phyloP scores from a whole-genome alignment of 2,329 filamentous ascomycete species.

The Nothophoma quercina region DNA sequence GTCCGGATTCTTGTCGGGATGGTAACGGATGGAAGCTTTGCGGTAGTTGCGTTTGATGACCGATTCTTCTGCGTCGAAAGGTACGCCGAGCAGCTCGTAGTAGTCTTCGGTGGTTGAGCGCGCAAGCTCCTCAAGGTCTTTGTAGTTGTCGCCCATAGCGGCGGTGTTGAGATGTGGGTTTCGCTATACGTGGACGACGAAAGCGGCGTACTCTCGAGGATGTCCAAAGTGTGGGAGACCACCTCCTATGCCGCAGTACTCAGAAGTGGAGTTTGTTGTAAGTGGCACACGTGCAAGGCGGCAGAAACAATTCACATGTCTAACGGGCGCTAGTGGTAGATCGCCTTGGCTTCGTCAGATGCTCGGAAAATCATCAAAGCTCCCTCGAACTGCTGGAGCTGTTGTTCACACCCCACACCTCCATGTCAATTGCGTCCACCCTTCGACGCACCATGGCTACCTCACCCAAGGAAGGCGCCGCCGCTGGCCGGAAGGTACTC shows the following conservation, averaged over 20 bases:
- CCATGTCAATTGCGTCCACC: slow-evolving; percentile 32
- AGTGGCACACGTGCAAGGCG: slow-evolving; percentile 14
- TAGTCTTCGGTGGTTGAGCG: slow-evolving; percentile 65
- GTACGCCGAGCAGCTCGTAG: slow-evolving; percentile 76
- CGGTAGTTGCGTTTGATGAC: slow-evolving; percentile 86
- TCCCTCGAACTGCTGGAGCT: slow-evolving; percentile 9
- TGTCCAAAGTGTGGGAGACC: no score
- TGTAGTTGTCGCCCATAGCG: slow-evolving; percentile 47
- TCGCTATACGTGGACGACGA: background rate
- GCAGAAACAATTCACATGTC: slow-evolving; percentile 23
- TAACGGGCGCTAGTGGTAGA: no score
- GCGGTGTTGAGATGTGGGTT: background rate
- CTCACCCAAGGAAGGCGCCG: slow-evolving; percentile 28
- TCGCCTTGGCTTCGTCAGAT: slow-evolving; percentile 19
- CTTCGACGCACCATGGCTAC: slow-evolving; percentile 37
- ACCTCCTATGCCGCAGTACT: no score
- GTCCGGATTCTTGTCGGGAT: slow-evolving; percentile 84
- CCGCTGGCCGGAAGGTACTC: slow-evolving; percentile 55
- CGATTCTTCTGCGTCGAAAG: slow-evolving; percentile 69
- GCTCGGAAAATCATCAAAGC: slow-evolving; percentile 2
- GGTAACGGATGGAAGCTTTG: slow-evolving; percentile 85
- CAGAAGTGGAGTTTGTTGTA: background rate
- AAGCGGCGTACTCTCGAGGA: no score
- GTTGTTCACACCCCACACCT: slow-evolving; percentile 1
- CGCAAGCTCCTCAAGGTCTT: slow-evolving; percentile 54